Evolutionary conservation across 2,329 filamentous ascomycete genomes (phyloP).

Genomic region (Sporothrix protearum): DNA sequence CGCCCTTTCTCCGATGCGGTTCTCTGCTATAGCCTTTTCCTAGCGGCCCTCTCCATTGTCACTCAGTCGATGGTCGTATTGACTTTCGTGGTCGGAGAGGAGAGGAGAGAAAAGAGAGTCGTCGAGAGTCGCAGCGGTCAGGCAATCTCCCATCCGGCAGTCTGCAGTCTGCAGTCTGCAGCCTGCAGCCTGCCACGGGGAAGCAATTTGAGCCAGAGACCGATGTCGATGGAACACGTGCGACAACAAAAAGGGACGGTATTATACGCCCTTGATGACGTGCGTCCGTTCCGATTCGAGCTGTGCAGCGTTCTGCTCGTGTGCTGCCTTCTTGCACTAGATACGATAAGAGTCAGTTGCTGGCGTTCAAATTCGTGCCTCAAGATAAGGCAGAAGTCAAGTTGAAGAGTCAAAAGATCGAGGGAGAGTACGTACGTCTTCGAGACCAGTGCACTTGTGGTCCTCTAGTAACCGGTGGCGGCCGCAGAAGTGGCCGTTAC

Average conservation of each 20-base stretch:
- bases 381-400: no score
- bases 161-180: no score
- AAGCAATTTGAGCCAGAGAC: neutral
- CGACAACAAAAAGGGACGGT: neutral
- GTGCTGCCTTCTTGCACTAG: conserved; percentile 94
- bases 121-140: neutral
- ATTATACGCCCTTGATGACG: conserved; percentile 84
- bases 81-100: neutral
- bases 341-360: conserved; percentile 35
- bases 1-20: neutral
- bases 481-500: conserved; percentile 87
- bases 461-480: conserved; percentile 92
- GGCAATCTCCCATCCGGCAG: no score
- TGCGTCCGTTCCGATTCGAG: conserved; percentile 89
- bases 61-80: neutral
- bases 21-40: neutral
- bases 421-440: conserved; percentile 64
- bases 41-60: neutral
- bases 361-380: no score
- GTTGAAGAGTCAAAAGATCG: neutral
- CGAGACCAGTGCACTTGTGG: conserved; percentile 86
- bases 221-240: neutral
- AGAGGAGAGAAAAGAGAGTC: neutral
- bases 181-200: no score
- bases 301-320: conserved; percentile 89